Percentiles rank a stretch among this genome's conserved stretches.
Evolutionary conservation across 129 eudicot species (phyloP).

Genomic region (Apium graveolens): DNA sequence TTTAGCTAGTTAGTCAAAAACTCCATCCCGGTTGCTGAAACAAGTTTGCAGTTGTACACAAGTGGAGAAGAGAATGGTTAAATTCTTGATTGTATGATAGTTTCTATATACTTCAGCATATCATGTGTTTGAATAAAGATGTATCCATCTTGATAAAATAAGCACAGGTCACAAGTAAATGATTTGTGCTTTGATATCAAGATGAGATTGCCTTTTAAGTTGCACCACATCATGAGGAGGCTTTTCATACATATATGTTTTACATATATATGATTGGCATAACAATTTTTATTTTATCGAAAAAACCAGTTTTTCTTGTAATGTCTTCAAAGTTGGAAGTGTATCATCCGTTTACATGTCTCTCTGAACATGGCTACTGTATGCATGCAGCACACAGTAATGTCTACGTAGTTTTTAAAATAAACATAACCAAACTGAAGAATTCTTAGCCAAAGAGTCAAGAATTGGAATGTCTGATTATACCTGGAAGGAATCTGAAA

Average conservation of each 20-base stretch:
- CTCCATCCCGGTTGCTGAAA: neutral
- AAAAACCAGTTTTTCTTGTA: too few relatives aligned
- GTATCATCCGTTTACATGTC: too few relatives aligned
- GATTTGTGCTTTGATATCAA: constrained; percentile 9
- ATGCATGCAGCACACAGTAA: too few relatives aligned
- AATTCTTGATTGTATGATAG: neutral
- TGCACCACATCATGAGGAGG: neutral
- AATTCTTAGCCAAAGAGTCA: neutral
- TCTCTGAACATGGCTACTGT: too few relatives aligned
- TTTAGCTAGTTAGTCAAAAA: neutral
- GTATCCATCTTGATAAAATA: constrained; percentile 8
- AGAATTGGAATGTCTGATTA: neutral
- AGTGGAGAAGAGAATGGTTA: neutral
- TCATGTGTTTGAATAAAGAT: neutral
- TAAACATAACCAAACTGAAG: too few relatives aligned
- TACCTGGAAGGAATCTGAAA: neutral
- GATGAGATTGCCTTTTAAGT: neutral
- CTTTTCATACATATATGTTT: too few relatives aligned
- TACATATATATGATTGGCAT: too few relatives aligned
- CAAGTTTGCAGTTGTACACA: neutral
- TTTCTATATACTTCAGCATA: neutral
- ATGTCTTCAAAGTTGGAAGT: too few relatives aligned
- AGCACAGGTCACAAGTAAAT: constrained; percentile 2
- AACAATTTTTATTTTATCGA: too few relatives aligned
- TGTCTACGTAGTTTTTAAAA: too few relatives aligned